Evolutionary conservation across 2,329 filamentous ascomycete species (phyloP), one percentile per base, ranked within the genome.

Genomic region (Monascus ruber): DNA sequence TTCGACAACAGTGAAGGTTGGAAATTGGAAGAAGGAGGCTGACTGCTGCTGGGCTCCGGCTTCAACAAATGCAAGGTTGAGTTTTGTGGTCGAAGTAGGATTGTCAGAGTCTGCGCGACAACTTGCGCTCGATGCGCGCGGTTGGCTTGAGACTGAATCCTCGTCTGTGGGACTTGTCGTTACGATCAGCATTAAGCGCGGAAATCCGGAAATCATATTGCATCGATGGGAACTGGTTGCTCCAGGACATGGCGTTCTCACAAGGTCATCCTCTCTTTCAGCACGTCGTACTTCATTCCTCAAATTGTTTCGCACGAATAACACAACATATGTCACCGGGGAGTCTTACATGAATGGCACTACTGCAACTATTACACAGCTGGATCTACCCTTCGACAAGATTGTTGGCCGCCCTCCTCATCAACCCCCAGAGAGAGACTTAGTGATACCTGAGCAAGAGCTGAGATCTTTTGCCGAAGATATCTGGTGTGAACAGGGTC

Each of bases 1-100:
- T 36, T 46, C 44, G 17, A 40, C 46, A 31, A 50, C 44, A 36
- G 40, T 47, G 36, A 46, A 40, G 10, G n/a, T 46, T 38, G 46
- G 46, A 39, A 40, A 39, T 39, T 48, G 48, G 48, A 46, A 35
- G 37, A 50, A 46, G 33, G 44, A 48, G 32, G 46, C 46, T 28
- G 44, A 50, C 35, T 47, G 42, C 41, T 48, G 40, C 40, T 50
- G 43, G 42, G 43, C 43, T 42, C 46, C 47, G 6, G 35, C 28
- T 40, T 43, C 33, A 26, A 38, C 39, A 40, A 33, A 35, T 40
- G n/a, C 41, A 36, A 43, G 36, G 24, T 37, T 41, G 34, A 48
- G 35, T 42, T 45, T 48, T 37, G 46, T 48, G 24, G 40, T 48
- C 17, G 44, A 46, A 35, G 42, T 50, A 32, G 46, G 44, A n/a